These are phyloP conservation scores for Kwoniella shivajii DNA, from an alignment of 1,284 basidiomycete species.

Conservation along the genomic window DNA sequence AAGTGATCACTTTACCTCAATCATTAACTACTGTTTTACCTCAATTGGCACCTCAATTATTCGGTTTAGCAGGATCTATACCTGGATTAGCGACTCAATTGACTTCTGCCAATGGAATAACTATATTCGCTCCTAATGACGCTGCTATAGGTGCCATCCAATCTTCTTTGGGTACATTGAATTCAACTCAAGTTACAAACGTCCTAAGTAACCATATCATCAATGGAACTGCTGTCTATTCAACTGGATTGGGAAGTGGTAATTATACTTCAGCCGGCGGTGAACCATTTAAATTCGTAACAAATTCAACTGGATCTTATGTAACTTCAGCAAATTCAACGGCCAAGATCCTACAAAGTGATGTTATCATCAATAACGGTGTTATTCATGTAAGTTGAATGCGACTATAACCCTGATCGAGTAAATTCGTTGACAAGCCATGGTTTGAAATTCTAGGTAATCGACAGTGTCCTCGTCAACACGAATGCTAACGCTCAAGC, in stretches of 20 bases:
- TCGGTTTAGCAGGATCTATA: slow-evolving; percentile 50
- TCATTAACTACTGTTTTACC: slow-evolving; percentile 59
- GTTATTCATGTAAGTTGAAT: slow-evolving; percentile 62
- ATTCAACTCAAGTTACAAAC: slow-evolving; percentile 57
- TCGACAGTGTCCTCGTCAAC: slow-evolving; percentile 66
- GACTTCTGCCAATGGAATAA: slow-evolving; percentile 61
- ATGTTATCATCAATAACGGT: slow-evolving; percentile 70
- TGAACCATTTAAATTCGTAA: slow-evolving; percentile 59
- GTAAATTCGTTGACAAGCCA: neutral
- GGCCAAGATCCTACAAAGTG: slow-evolving; percentile 64
- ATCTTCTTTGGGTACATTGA: slow-evolving; percentile 54
- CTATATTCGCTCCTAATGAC: slow-evolving; percentile 69
- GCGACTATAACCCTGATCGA: no score
- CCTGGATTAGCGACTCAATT: slow-evolving; percentile 56
- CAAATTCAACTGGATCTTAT: slow-evolving; percentile 66
- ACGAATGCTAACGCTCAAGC: slow-evolving; percentile 58
- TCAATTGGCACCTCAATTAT: slow-evolving; percentile 54
- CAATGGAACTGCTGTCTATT: slow-evolving; percentile 61
- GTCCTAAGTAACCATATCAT: slow-evolving; percentile 66
- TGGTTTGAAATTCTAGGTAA: slow-evolving; percentile 46
- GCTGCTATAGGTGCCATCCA: slow-evolving; percentile 58
- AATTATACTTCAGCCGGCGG: slow-evolving; percentile 65
- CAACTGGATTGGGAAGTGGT: slow-evolving; percentile 56
- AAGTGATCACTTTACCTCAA: slow-evolving; percentile 62
- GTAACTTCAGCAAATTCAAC: slow-evolving; percentile 62